These are phyloP conservation scores for Tylopilus sp. DNA, from an alignment of 768 basidiomycete species.

Conservation along the genomic window DNA sequence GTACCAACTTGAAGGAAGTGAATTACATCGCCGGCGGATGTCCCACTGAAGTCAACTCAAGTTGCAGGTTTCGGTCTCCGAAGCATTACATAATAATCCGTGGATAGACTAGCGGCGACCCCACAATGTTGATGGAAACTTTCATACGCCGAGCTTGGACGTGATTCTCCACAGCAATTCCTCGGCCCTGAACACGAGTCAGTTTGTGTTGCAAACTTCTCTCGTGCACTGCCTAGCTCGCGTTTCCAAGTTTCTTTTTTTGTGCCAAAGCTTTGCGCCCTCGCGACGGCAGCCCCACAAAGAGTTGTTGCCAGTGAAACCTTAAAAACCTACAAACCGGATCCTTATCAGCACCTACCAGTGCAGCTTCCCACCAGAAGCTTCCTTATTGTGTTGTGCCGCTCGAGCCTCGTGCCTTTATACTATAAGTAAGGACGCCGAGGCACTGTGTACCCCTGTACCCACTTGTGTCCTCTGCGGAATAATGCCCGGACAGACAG, in stretches of 20 bases:
- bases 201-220: background rate
- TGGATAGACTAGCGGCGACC: too few species aligned
- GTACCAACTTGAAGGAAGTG: too few species aligned
- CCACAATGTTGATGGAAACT: background rate
- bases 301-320: background rate
- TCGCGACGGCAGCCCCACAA: background rate
- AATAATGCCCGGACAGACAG: conserved; percentile 1
- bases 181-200: background rate
- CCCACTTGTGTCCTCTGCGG: background rate
- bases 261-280: background rate
- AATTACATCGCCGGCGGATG: too few species aligned
- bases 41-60: too few species aligned
- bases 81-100: too few species aligned
- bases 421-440: background rate
- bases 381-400: background rate
- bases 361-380: conserved; percentile 8
- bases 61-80: too few species aligned
- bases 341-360: background rate
- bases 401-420: background rate
- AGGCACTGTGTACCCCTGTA: too few species aligned
- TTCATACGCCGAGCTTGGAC: background rate
- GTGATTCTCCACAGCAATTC: conserved; percentile 2
- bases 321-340: background rate
- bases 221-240: background rate
- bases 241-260: background rate